These are phyloP conservation scores for Trichosporon inkin DNA, from an alignment of 1,284 basidiomycete genomes.

Conservation along the genomic window DNA sequence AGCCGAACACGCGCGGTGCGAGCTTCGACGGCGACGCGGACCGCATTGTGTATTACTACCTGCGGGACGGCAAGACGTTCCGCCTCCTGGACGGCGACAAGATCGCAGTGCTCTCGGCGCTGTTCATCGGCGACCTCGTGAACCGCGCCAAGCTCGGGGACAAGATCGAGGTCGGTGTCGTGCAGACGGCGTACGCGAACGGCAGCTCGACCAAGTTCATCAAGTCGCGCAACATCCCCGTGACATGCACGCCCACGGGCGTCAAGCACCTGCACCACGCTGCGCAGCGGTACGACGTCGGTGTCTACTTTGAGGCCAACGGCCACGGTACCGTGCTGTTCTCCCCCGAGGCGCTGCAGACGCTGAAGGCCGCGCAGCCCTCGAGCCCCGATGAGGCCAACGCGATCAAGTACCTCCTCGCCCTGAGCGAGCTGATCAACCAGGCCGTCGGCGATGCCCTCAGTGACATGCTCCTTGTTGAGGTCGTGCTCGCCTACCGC, in stretches of 20 bases:
- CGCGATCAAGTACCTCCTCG: constrained; percentile 69
- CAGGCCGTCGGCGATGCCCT: constrained; percentile 98
- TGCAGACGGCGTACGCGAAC: constrained; percentile 99
- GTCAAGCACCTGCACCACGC: constrained; percentile 99
- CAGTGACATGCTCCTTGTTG: constrained; percentile 93
- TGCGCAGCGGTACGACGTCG: constrained; percentile 87
- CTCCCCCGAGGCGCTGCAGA: constrained; percentile 66
- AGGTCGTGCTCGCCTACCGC: constrained; percentile 83
- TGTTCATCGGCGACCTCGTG: constrained; percentile 88
- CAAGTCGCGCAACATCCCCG: constrained; percentile 63
- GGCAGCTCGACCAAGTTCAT: constrained; percentile 94
- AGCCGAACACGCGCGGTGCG: constrained; percentile 73
- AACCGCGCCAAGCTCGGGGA: constrained; percentile 66
- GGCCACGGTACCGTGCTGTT: constrained; percentile 98
- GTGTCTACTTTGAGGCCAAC: constrained; percentile 99
- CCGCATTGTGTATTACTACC: constrained; percentile 87
- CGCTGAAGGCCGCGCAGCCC: constrained; percentile 62
- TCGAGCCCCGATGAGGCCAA: constrained; percentile 73
- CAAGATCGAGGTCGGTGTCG: constrained; percentile 77
- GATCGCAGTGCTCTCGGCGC: constrained; percentile 89
- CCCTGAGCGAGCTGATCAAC: constrained; percentile 83
- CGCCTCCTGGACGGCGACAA: constrained; percentile 97
- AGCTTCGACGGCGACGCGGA: constrained; percentile 98
- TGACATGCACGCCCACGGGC: constrained; percentile 92
- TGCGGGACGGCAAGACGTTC: constrained; percentile 66